These are phyloP conservation scores for Aspergillus cavernicola DNA, from an alignment of 495 filamentous ascomycete genomes.

Conservation along the genomic window DNA sequence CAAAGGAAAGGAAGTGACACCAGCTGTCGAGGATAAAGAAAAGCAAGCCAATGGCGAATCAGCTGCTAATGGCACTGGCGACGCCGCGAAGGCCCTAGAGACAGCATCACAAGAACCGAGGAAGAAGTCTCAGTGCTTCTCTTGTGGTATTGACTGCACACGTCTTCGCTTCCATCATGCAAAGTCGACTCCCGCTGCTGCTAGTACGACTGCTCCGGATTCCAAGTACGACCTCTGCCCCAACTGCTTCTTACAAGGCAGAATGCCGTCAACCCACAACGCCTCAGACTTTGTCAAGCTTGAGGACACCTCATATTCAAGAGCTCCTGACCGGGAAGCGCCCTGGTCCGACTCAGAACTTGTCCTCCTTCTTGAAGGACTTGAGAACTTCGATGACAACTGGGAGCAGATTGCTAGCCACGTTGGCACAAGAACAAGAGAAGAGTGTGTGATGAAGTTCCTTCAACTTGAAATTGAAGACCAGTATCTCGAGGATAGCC, in stretches of 20 bases:
- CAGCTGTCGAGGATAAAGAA: constrained; percentile 53
- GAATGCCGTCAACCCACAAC: constrained; percentile 69
- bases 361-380: constrained; percentile 76
- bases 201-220: constrained; percentile 55
- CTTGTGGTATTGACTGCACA: constrained; percentile 91
- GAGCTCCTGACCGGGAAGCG: constrained; percentile 71
- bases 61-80: constrained; percentile 53
- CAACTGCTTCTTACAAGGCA: constrained; percentile 78
- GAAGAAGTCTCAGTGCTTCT: constrained; percentile 77
- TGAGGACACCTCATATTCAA: constrained; percentile 76
- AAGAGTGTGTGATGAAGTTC: constrained; percentile 96
- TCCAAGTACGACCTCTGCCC: constrained; percentile 83
- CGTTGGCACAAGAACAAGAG: constrained; percentile 84
- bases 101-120: constrained; percentile 55
- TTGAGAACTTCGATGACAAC: constrained; percentile 90
- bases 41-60: constrained; percentile 76
- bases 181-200: constrained; percentile 53
- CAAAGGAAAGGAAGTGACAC: constrained; percentile 75
- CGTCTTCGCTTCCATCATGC: constrained; percentile 84
- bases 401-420: constrained; percentile 91
- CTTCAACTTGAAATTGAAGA: constrained; percentile 87
- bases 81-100: constrained; percentile 57
- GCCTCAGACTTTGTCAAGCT: constrained; percentile 77
- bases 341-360: constrained; percentile 89
- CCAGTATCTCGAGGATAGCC: constrained; percentile 77